These are phyloP conservation scores for Pterocarpus macrocarpus DNA, from an alignment of 306 rosid genomes.

Conservation along the genomic window DNA sequence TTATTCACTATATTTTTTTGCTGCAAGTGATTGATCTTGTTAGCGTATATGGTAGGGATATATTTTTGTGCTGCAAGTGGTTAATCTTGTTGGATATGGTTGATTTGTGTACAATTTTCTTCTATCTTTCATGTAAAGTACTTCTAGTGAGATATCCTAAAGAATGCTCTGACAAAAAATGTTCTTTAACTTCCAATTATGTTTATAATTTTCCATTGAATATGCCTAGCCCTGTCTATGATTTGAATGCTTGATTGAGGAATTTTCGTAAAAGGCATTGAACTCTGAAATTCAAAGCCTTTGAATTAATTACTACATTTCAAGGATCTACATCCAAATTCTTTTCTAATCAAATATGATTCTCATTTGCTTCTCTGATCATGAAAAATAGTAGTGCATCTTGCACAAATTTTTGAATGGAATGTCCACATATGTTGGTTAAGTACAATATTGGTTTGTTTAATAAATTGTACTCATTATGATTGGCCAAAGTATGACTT, in stretches of 20 bases:
- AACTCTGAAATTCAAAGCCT: background rate
- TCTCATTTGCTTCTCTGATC: background rate
- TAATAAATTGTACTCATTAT: no score
- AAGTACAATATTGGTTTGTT: no score
- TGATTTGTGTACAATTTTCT: background rate
- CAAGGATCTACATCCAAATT: background rate
- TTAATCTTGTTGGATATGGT: no score
- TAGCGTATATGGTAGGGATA: no score
- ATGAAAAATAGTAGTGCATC: no score
- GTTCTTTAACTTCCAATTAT: background rate
- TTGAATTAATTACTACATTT: background rate
- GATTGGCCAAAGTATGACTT: no score
- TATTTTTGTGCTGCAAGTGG: no score
- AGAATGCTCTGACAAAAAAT: background rate
- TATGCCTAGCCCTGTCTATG: background rate
- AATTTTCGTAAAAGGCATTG: background rate
- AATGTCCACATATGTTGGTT: no score
- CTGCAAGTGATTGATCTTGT: no score
- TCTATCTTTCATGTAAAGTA: background rate
- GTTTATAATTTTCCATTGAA: background rate
- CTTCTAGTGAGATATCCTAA: conserved; percentile 16
- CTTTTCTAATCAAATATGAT: background rate
- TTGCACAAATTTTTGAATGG: no score
- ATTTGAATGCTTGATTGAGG: background rate
- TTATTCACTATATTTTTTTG: no score